Evolutionary conservation across 2,329 filamentous ascomycete species (phyloP), one percentile per base, ranked within the genome.

Genomic region (Aspergillus latus): DNA sequence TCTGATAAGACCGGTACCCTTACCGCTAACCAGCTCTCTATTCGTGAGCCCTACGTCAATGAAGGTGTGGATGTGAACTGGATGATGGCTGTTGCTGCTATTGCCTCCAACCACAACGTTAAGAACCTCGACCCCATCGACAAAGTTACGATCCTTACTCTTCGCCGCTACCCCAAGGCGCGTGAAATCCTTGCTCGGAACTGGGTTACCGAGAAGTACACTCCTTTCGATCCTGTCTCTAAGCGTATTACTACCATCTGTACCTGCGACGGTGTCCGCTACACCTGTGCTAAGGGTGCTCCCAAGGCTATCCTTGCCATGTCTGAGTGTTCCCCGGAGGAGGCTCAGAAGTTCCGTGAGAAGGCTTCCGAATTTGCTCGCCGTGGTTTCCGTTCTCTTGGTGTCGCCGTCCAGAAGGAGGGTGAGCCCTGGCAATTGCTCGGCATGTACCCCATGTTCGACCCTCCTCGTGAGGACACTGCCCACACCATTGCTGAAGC

Each of bases 1-100:
- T 90, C 88, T 67, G 88, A 91, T 78, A 90, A 91, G 83, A 90
- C 88, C 44, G 88, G 88, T 79, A 91, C 88, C 34, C 81, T 90
- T 54, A 73, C 70, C 61, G 70, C 70, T 47, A 73, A 73, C 65
- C 87, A 90, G 79, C 82, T 90, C 52, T 87, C 84, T 68, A 88
- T 90, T 69, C 87, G 88, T 72, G 88, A 90, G 70, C 88, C 88
- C 15, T 90, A 87, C 75, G 87, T 90, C 57, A 84, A 86, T 59
- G 88, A 90, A 74, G 88, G 88, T 66, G 84, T 89, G 70, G 87
- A 90, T 74, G 84, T 90, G 73, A 88, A 90, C 80, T 90, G 87
- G 87, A 90, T 90, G 87, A 90, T 90, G 88, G 87, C 88, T 62
- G 88, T 89, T 59, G 88, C 88, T 58, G 88, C 88, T 59, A 83